Conservation (phyloP, 2,329 filamentous ascomycete species). For the Fusarium succisae region DNA sequence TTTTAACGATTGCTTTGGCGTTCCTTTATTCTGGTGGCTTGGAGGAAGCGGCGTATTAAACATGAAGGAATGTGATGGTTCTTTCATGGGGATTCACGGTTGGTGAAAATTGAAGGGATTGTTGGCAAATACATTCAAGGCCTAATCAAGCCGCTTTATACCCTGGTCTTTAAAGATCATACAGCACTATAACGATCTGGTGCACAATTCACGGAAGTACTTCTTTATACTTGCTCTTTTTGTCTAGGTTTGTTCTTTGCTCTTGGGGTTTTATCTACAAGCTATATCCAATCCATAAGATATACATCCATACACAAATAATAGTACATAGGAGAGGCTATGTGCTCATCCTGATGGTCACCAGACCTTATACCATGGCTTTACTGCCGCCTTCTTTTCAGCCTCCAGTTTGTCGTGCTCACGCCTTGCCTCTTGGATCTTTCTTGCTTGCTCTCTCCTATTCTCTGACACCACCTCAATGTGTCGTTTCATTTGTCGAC, state of each 20-base stretch:
- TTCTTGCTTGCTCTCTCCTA: conserved; percentile 59
- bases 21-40: conserved; percentile 16
- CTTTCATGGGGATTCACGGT: neutral
- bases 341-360: conserved; percentile 40
- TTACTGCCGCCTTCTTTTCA: conserved; percentile 49
- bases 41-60: neutral
- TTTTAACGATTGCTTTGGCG: conserved; percentile 18
- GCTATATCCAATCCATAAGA: conserved; percentile 21
- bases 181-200: conserved; percentile 4
- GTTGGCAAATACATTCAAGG: conserved; percentile 18
- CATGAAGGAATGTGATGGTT: neutral
- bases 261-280: conserved; percentile 14
- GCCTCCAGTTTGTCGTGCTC: conserved; percentile 46
- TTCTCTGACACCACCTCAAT: conserved; percentile 71
- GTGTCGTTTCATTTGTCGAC: conserved; percentile 83
- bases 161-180: conserved; percentile 24
- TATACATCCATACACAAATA: conserved; percentile 38
- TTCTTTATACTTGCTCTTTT: neutral
- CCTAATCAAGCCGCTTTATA: conserved; percentile 25
- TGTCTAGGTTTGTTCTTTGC: conserved; percentile 4
- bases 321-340: conserved; percentile 25
- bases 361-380: conserved; percentile 68
- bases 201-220: neutral
- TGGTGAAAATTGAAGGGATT: conserved; percentile 2
- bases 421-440: conserved; percentile 55